phyloP scores from a whole-genome alignment of 2,329 filamentous ascomycete species.

The Aspergillus sp. region DNA sequence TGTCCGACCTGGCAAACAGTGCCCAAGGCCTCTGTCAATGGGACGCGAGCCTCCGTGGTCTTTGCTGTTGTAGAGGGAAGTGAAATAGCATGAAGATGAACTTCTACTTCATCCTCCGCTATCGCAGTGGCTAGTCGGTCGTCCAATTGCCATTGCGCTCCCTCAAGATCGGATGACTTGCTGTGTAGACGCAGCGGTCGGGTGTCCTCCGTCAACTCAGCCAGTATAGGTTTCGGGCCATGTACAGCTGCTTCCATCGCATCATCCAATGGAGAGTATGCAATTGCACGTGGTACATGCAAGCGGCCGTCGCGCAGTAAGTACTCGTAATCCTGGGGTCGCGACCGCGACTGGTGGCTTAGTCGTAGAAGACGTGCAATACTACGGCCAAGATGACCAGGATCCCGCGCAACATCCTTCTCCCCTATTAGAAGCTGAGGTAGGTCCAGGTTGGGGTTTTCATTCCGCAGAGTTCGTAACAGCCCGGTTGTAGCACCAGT shows the following conservation, averaged over 20 bases:
- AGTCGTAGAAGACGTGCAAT: neutral
- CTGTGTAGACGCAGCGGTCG: neutral
- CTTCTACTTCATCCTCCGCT: neutral
- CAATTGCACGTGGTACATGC: constrained; percentile 1
- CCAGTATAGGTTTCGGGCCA: neutral
- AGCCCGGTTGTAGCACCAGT: constrained; percentile 25
- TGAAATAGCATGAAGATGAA: neutral
- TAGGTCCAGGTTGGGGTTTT: constrained; percentile 24
- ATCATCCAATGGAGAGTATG: neutral
- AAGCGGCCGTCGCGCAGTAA: neutral
- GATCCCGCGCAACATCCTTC: neutral
- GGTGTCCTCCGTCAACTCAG: neutral
- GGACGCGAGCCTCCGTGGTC: neutral
- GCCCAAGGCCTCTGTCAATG: neutral
- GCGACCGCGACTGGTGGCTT: neutral
- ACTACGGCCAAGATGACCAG: neutral
- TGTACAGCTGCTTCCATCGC: neutral
- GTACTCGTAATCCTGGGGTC: neutral
- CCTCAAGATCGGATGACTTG: neutral
- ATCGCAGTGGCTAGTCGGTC: neutral
- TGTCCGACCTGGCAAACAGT: neutral
- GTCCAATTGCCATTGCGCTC: neutral
- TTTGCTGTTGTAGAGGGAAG: neutral
- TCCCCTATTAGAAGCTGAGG: constrained; percentile 19
- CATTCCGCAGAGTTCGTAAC: constrained; percentile 29